phyloP scores from a whole-genome alignment of 2,329 filamentous ascomycete species.

The Aspergillus pseudoviridinutans region DNA sequence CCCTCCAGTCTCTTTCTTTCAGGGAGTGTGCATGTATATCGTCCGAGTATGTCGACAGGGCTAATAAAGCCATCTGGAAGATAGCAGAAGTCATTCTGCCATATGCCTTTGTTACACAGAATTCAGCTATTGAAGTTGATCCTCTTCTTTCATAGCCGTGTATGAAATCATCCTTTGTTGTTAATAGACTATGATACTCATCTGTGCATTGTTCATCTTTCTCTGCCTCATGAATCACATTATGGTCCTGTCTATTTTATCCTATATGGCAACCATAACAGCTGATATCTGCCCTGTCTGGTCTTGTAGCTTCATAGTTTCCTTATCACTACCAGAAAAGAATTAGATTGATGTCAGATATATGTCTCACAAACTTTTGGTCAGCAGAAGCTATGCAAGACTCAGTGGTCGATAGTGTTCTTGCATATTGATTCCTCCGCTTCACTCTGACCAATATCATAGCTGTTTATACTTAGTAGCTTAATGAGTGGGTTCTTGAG shows the following conservation, averaged over 20 bases:
- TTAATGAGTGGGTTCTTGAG: background rate
- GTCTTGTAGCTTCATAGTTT: background rate
- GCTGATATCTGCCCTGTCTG: background rate
- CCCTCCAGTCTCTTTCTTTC: conserved; percentile 25
- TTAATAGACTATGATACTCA: background rate
- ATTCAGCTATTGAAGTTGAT: conserved; percentile 23
- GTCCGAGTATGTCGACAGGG: conserved; percentile 17
- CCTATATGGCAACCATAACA: no score
- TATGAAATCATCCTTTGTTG: background rate
- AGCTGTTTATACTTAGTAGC: background rate
- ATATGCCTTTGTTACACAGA: conserved; percentile 8
- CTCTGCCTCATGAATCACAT: conserved; percentile 2
- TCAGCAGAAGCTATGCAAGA: background rate
- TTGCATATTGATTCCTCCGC: background rate
- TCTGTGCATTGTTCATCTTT: background rate
- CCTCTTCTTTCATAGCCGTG: conserved; percentile 2
- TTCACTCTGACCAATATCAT: background rate
- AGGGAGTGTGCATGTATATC: conserved; percentile 22
- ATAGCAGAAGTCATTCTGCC: conserved; percentile 25
- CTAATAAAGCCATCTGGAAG: conserved; percentile 24
- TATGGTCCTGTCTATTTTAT: background rate
- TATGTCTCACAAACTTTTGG: background rate
- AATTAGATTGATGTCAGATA: background rate
- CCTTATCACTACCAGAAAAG: background rate
- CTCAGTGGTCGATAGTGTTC: background rate